Evolutionary conservation across 1,284 basidiomycete species (phyloP).

Genomic region (Cutaneotrichosporon cyanovorans): DNA sequence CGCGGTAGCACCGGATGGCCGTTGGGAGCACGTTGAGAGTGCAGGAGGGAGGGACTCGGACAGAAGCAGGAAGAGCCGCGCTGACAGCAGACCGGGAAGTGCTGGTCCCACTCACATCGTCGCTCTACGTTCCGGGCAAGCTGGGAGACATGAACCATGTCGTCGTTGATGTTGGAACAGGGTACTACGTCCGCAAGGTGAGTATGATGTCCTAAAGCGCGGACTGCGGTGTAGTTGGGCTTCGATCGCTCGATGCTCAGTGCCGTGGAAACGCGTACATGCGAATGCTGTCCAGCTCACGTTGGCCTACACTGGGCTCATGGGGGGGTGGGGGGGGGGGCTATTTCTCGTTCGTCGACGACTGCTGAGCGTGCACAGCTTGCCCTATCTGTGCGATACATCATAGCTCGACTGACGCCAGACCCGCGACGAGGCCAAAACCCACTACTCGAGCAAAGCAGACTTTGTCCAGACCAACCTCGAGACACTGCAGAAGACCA

Average conservation of each 20-base stretch:
- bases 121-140: slow-evolving; percentile 89
- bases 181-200: slow-evolving; percentile 93
- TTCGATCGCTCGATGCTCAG: too few relatives aligned
- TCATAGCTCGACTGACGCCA: slow-evolving; percentile 35
- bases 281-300: too few relatives aligned
- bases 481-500: slow-evolving; percentile 72
- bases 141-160: slow-evolving; percentile 76
- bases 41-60: background rate
- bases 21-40: background rate
- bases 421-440: slow-evolving; percentile 69
- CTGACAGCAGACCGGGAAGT: slow-evolving; percentile 64
- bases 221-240: background rate
- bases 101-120: slow-evolving; percentile 86
- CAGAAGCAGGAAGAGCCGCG: background rate
- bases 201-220: too few relatives aligned
- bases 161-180: slow-evolving; percentile 91
- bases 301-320: too few relatives aligned
- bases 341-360: background rate
- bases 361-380: background rate
- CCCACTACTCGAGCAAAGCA: slow-evolving; percentile 68
- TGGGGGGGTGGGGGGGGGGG: too few relatives aligned
- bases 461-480: slow-evolving; percentile 71
- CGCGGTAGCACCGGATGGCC: too few relatives aligned
- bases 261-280: too few relatives aligned
- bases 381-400: background rate